Percentiles rank a stretch among this genome's conserved stretches.
Evolutionary conservation across 1,284 basidiomycete species (phyloP).

Genomic region (Cryptococcus deneoformans): DNA sequence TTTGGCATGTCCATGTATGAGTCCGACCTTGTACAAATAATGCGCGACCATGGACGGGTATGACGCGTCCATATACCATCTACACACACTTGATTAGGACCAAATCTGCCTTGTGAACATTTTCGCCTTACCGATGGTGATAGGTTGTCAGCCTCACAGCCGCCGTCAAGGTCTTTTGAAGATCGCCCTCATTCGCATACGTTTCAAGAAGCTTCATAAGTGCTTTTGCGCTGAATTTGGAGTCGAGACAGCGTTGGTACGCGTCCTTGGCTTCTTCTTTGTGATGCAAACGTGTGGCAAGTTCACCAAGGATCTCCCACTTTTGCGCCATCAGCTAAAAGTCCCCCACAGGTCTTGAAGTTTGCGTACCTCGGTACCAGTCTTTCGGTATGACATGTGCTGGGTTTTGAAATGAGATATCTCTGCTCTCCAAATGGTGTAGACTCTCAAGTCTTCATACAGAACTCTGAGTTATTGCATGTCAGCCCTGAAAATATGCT

Average conservation of each 20-base stretch:
- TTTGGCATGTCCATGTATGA: conserved; percentile 91
- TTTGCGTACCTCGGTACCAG: conserved; percentile 64
- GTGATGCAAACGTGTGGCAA: conserved; percentile 88
- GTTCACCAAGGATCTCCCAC: conserved; percentile 98
- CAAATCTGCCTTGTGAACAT: conserved; percentile 1
- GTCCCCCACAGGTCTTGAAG: too few species aligned
- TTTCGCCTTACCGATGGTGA: conserved; percentile 58
- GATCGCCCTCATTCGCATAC: conserved; percentile 91
- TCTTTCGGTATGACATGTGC: conserved; percentile 92
- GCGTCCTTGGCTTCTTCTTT: conserved; percentile 98
- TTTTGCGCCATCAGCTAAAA: too few species aligned
- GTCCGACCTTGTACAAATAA: conserved; percentile 87
- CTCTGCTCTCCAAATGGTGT: conserved; percentile 99
- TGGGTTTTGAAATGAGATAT: conserved; percentile 99
- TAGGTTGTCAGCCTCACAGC: conserved; percentile 92
- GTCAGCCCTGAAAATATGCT: not conserved
- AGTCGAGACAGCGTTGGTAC: conserved; percentile 88
- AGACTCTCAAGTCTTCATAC: conserved; percentile 85
- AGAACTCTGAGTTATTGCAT: not conserved
- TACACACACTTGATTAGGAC: conserved; percentile 7
- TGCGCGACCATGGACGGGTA: conserved; percentile 89
- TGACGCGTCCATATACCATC: conserved; percentile 67
- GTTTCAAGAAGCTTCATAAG: conserved; percentile 90
- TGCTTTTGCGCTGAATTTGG: conserved; percentile 85
- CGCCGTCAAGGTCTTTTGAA: conserved; percentile 83